Percentiles rank a stretch among this genome's conserved stretches.
phyloP scores from a whole-genome alignment of 306 rosid genomes.

The Datisca glomerata region DNA sequence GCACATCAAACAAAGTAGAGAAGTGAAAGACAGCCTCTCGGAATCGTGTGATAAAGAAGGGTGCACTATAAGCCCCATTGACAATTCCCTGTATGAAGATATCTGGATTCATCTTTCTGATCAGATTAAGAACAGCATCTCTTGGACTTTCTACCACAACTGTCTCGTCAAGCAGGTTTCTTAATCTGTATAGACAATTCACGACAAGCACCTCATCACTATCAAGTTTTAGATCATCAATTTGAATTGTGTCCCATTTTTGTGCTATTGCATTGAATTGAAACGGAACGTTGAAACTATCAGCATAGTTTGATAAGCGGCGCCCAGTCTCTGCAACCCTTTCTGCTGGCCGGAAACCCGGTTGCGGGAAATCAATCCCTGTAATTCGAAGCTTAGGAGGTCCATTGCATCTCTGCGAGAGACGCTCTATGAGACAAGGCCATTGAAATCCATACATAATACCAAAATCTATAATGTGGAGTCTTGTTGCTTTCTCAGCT shows the following conservation, averaged over 20 bases:
- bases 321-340: conserved; percentile 25
- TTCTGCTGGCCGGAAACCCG: conserved; percentile 30
- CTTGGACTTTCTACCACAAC: conserved; percentile 23
- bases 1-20: conserved; percentile 28
- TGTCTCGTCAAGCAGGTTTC: conserved; percentile 28
- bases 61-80: conserved; percentile 25
- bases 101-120: conserved; percentile 24
- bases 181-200: conserved; percentile 18
- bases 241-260: conserved; percentile 25
- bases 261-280: conserved; percentile 29
- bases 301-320: conserved; percentile 20
- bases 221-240: conserved; percentile 28
- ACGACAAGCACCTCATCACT: conserved; percentile 25
- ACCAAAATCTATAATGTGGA: conserved; percentile 29
- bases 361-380: conserved; percentile 27
- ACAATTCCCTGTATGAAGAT: conserved; percentile 17
- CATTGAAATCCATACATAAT: conserved; percentile 26
- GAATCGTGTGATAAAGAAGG: conserved; percentile 25
- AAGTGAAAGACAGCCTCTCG: conserved; percentile 32
- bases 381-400: conserved; percentile 32
- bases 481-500: conserved; percentile 21
- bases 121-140: conserved; percentile 18
- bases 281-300: conserved; percentile 25
- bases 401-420: conserved; percentile 18
- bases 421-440: conserved; percentile 21